These are phyloP conservation scores for Mycena amicta DNA, from an alignment of 768 basidiomycete species.

Conservation along the genomic window DNA sequence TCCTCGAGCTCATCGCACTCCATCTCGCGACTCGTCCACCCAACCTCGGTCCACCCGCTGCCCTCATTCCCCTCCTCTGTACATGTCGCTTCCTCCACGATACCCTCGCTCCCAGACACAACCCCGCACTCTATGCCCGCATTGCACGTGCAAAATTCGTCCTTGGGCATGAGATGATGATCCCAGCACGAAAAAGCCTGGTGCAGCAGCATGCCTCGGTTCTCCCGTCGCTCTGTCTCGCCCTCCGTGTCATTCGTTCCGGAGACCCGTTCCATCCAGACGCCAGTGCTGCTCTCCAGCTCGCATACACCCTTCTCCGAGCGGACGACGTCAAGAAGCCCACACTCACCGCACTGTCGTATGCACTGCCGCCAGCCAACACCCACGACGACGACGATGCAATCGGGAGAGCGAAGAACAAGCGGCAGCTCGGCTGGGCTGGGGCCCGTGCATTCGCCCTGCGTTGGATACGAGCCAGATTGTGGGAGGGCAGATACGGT, in stretches of 20 bases:
- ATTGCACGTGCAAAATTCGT: slow-evolving; percentile 9
- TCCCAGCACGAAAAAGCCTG: too few species aligned
- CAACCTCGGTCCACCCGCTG: slow-evolving; percentile 18
- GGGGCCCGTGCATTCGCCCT: slow-evolving; percentile 11
- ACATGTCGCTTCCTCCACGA: background rate
- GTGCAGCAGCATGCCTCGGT: background rate
- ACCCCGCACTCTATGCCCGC: slow-evolving; percentile 1
- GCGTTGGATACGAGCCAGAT: background rate
- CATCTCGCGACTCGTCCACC: slow-evolving; percentile 18
- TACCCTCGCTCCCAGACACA: background rate
- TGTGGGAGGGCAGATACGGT: slow-evolving; percentile 4
- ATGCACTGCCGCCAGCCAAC: background rate
- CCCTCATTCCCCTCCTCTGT: slow-evolving; percentile 12
- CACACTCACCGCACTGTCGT: background rate
- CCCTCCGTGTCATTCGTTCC: background rate
- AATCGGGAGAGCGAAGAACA: slow-evolving; percentile 5
- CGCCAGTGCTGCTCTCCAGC: slow-evolving; percentile 1
- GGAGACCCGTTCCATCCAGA: background rate
- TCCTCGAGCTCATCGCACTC: slow-evolving; percentile 15
- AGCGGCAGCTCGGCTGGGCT: slow-evolving; percentile 17
- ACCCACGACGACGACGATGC: background rate
- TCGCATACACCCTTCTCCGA: slow-evolving; percentile 10
- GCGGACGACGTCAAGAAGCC: background rate
- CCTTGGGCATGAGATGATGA: background rate
- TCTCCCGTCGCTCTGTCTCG: background rate